Base-by-base conservation (phyloP, 805 yeast species). In the Barnettozyma wickerhamii region DNA sequence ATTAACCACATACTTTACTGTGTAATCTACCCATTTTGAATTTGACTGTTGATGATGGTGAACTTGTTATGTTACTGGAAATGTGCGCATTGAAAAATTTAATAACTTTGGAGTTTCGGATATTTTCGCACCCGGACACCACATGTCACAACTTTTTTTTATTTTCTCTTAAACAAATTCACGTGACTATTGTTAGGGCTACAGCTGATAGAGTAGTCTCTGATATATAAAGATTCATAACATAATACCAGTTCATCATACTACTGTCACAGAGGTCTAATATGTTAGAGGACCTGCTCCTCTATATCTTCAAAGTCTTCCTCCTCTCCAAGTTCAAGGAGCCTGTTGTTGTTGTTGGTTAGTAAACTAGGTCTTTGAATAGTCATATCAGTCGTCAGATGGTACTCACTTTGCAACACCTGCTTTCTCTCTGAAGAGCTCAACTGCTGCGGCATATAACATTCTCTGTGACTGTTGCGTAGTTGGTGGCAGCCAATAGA, bases 21-120 rank as follows among this genome's bases (percentile, higher is more conserved):
- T 91, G 98, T 90, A 91, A 82, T 79, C 99, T 96, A 90, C 95
- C 99, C 99, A 91, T 91, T 71, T 78, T 85, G 81, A 74, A 65
- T 69, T 71, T 62, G 69, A 66, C 62, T 58, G 48, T 45, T 43
- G 46, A 45, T 43, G 41, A 37, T 30, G 19, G 6, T 35, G 14
- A 19, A 9, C 6, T 14, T n/a, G 10, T 24, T 19, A 17, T 32
- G 26, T n/a, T 14, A 19, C 13, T 19, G 33, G 33, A 36, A 41
- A 38, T 19, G 15, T 29, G 13, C 6, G 10, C 28, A 28, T n/a
- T 33, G 36, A 33, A 28, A 35, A 28, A 27, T 35, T 29, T 29
- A 23, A 23, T 23, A 23, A 23, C 12, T 12, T 9, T 23, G 12
- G 26, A n/a, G n/a, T n/a, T n/a, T n/a, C n/a, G n/a, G n/a, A n/a